Evolutionary conservation across 306 rosid species (phyloP).

Genomic region (Trichosanthes truncata): DNA sequence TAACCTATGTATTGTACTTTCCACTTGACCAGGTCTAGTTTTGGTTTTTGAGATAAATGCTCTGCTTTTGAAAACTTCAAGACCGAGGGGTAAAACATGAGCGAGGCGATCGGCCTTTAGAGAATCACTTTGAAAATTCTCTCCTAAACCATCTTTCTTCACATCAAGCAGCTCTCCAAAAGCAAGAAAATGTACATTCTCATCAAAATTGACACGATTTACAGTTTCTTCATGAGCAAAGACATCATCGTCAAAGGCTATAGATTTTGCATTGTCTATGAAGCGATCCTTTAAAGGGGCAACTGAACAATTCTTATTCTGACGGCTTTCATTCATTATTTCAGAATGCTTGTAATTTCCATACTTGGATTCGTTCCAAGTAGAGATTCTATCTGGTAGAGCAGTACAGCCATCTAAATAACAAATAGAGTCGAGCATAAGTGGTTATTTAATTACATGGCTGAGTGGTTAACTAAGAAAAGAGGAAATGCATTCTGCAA

Average conservation of each 20-base stretch:
- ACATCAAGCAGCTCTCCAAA: constrained; percentile 25
- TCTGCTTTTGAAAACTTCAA: constrained; percentile 81
- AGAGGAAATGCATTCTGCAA: not conserved
- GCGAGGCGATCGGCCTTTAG: constrained; percentile 40
- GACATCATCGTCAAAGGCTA: constrained; percentile 20
- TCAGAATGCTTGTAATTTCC: constrained; percentile 21
- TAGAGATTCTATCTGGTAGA: constrained; percentile 29
- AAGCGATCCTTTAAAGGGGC: constrained; percentile 21
- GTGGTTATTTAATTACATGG: not conserved
- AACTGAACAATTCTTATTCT: constrained; percentile 17
- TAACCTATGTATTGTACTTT: constrained; percentile 50
- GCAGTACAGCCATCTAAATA: constrained; percentile 37
- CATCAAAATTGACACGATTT: constrained; percentile 13
- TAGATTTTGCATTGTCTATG: constrained; percentile 21
- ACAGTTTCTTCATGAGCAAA: constrained; percentile 18
- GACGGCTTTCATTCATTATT: constrained; percentile 12
- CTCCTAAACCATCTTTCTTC: constrained; percentile 28
- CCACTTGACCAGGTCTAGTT: constrained; percentile 42
- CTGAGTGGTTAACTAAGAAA: not conserved
- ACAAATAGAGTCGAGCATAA: not conserved
- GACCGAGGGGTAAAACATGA: constrained; percentile 67
- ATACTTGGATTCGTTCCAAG: constrained; percentile 40
- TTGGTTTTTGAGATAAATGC: constrained; percentile 54
- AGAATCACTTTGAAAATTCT: constrained; percentile 35
- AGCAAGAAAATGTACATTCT: constrained; percentile 13